Conservation (phyloP, 1,284 basidiomycete genomes). For the Ustilago vetiveriae region DNA sequence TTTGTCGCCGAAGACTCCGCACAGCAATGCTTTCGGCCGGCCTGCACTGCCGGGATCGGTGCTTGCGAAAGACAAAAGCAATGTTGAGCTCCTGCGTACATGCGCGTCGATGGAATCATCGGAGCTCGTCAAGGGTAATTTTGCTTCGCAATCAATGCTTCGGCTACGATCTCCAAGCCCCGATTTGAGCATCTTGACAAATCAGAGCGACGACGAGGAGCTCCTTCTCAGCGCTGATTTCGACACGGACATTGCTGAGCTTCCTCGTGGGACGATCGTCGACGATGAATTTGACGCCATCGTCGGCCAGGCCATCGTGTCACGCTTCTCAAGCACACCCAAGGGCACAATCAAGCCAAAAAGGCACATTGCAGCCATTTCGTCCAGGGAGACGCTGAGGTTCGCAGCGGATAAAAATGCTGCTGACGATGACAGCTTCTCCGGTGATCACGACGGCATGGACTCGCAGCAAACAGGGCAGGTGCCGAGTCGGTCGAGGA, state of each 20-base stretch:
- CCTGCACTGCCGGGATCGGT: slow-evolving; percentile 9
- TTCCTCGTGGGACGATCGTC: slow-evolving; percentile 10
- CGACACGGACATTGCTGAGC: slow-evolving; percentile 4
- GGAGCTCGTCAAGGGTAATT: not conserved
- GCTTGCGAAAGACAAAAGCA: not conserved
- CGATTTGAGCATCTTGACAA: slow-evolving; percentile 25
- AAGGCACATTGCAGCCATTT: no score
- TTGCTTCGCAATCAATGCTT: not conserved
- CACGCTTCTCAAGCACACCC: slow-evolving; percentile 14
- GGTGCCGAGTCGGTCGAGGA: slow-evolving; percentile 9
- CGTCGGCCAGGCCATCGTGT: slow-evolving; percentile 17
- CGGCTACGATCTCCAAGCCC: slow-evolving; percentile 24
- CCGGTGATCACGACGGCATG: slow-evolving; percentile 1
- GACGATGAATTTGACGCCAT: slow-evolving; percentile 41
- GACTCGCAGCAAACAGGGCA: slow-evolving; percentile 17
- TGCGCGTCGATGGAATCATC: slow-evolving; percentile 16
- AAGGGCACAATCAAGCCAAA: not conserved
- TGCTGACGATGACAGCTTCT: not conserved
- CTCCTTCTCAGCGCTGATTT: slow-evolving; percentile 29
- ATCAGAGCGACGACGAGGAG: slow-evolving; percentile 37
- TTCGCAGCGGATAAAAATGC: no score
- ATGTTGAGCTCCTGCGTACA: not conserved
- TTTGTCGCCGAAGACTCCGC: not conserved
- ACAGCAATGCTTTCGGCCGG: not conserved
- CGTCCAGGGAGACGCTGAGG: no score